Conservation (phyloP, 2,329 filamentous ascomycete genomes). For the Rachicladosporium sp. region DNA sequence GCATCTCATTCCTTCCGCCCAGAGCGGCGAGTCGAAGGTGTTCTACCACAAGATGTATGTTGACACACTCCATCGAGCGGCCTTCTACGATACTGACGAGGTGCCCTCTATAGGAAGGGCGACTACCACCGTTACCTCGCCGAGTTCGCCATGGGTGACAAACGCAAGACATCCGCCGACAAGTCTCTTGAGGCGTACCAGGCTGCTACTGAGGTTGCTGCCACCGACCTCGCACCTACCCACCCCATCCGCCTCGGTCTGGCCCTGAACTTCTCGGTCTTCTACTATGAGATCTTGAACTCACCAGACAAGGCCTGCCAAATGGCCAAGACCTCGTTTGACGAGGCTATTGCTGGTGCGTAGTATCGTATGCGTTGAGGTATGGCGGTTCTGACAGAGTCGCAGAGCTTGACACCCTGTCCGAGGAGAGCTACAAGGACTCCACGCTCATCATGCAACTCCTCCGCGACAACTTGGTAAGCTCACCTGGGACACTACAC, state of each 20-base stretch:
- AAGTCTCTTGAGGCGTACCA: slow-evolving; percentile 97
- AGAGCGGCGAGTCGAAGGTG: slow-evolving; percentile 95
- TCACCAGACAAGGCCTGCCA: slow-evolving; percentile 96
- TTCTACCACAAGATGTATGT: slow-evolving; percentile 99
- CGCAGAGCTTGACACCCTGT: slow-evolving; percentile 84
- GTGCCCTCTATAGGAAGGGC: slow-evolving; percentile 62
- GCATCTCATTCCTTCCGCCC: slow-evolving; percentile 85
- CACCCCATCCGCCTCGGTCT: slow-evolving; percentile 89
- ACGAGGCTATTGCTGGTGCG: slow-evolving; percentile 81
- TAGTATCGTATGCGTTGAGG: too few relatives aligned
- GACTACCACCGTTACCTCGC: slow-evolving; percentile 99
- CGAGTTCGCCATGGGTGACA: slow-evolving; percentile 88
- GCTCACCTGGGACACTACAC: neutral
- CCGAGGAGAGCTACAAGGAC: slow-evolving; percentile 99
- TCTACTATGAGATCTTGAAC: slow-evolving; percentile 99
- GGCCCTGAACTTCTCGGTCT: slow-evolving; percentile 93
- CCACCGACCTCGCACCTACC: slow-evolving; percentile 78
- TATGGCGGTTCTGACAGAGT: too few relatives aligned
- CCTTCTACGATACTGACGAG: slow-evolving; percentile 1
- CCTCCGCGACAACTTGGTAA: slow-evolving; percentile 78
- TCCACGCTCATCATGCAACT: slow-evolving; percentile 98
- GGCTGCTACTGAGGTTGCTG: slow-evolving; percentile 77
- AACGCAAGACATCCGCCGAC: slow-evolving; percentile 88
- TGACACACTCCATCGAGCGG: slow-evolving; percentile 1
- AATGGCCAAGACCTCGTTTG: slow-evolving; percentile 89